A percentile compares a stretch with the other conserved stretches of the same genome.
Evolutionary conservation across 768 basidiomycete genomes (phyloP).

Genomic region (Trametes gibbosa): DNA sequence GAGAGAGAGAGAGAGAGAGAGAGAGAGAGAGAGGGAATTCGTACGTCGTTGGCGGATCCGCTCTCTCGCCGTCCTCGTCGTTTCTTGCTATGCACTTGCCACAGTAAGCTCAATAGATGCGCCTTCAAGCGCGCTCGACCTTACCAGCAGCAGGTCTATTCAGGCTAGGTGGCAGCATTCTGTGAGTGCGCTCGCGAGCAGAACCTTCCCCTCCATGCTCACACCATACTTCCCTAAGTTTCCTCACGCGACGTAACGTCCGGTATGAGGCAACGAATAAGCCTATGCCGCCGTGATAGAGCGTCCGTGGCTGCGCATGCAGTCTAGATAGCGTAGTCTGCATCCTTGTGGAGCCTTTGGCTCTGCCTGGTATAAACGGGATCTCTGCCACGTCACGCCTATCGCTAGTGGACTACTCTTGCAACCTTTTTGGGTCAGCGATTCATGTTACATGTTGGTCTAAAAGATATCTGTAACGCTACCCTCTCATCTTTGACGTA

Average conservation of each 20-base stretch:
- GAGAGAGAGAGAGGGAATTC: neutral
- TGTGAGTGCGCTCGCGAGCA: neutral
- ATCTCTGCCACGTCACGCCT: too few relatives aligned
- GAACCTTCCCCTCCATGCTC: neutral
- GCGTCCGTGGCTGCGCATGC: too few relatives aligned
- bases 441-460: too few relatives aligned
- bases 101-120: neutral
- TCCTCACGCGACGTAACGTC: neutral
- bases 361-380: too few relatives aligned
- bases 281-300: too few relatives aligned
- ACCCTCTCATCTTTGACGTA: too few relatives aligned
- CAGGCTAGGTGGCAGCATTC: neutral
- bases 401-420: too few relatives aligned
- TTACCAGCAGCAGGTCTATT: neutral
- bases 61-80: constrained; percentile 1
- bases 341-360: too few relatives aligned
- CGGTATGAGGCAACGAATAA: neutral
- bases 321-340: too few relatives aligned
- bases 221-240: neutral
- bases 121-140: neutral
- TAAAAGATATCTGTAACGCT: too few relatives aligned
- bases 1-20: too few relatives aligned
- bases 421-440: too few relatives aligned
- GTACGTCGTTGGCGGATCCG: neutral
- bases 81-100: neutral